Evolutionary conservation across 164 flowering plant species (phyloP).

Genomic region (Aristolochia contorta): DNA sequence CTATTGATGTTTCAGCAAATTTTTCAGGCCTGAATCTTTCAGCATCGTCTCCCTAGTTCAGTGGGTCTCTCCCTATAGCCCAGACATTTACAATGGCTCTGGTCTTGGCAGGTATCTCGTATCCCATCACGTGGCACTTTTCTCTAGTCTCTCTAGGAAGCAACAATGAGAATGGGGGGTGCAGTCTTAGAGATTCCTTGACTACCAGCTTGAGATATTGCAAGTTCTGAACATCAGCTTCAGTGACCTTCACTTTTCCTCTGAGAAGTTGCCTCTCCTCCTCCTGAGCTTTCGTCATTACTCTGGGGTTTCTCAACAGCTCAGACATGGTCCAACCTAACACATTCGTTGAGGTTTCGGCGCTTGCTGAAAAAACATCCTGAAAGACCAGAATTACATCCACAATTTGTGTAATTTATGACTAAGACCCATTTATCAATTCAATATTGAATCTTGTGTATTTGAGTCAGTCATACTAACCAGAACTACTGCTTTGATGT

Average conservation of each 20-base stretch:
- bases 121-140: conserved; percentile 15
- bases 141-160: conserved; percentile 25
- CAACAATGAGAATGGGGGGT: conserved; percentile 32
- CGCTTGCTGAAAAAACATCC: conserved; percentile 6
- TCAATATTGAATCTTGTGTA: too few relatives aligned
- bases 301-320: conserved; percentile 4
- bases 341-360: neutral
- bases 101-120: conserved; percentile 23
- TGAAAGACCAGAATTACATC: conserved; percentile 3
- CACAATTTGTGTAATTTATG: too few relatives aligned
- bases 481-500: conserved; percentile 21
- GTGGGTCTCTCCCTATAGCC: conserved; percentile 23
- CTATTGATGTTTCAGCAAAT: conserved; percentile 12
- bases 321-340: conserved; percentile 8
- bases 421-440: too few relatives aligned
- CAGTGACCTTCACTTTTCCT: conserved; percentile 3
- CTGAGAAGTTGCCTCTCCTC: conserved; percentile 4
- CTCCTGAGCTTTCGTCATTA: conserved; percentile 7
- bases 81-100: conserved; percentile 22
- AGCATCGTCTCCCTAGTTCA: conserved; percentile 24
- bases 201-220: conserved; percentile 3
- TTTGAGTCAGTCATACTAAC: conserved; percentile 14
- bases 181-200: conserved; percentile 32
- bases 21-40: conserved; percentile 29
- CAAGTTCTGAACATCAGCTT: neutral